phyloP scores from a whole-genome alignment of 139 green algal genomes.

The Asterochloris sp. region DNA sequence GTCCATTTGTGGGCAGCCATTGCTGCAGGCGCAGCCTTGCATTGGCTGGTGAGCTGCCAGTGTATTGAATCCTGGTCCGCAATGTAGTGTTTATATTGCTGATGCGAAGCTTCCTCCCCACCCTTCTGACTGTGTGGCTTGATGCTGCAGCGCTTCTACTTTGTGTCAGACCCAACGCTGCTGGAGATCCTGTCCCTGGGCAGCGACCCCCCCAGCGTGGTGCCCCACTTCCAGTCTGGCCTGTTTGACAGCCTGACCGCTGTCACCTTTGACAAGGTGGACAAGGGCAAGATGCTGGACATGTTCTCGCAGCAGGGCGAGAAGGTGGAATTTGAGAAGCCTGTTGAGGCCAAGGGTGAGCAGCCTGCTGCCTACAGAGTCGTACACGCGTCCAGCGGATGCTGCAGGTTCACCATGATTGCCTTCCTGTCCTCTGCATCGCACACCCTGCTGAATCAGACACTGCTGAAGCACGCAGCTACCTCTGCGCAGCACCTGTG shows the following conservation, averaged over 20 bases:
- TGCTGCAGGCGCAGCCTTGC: too few relatives aligned
- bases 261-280: slow-evolving; percentile 88
- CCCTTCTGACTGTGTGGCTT: too few relatives aligned
- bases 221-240: slow-evolving; percentile 94
- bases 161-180: slow-evolving; percentile 94
- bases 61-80: too few relatives aligned
- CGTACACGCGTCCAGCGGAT: neutral
- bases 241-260: slow-evolving; percentile 89
- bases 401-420: neutral
- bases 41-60: too few relatives aligned
- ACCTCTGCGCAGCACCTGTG: neutral
- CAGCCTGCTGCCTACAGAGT: neutral
- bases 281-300: slow-evolving; percentile 88
- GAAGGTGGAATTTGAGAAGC: slow-evolving; percentile 54
- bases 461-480: neutral
- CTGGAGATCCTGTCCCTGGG: slow-evolving; percentile 95
- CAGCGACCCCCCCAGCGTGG: slow-evolving; percentile 83
- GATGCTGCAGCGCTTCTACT: slow-evolving; percentile 81
- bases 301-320: slow-evolving; percentile 90
- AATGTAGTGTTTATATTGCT: too few relatives aligned
- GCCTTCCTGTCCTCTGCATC: neutral
- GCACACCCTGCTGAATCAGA: neutral
- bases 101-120: too few relatives aligned
- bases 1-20: too few relatives aligned
- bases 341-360: slow-evolving; percentile 68